Base-by-base conservation (phyloP, 2,329 filamentous ascomycete species). In the Decorospora gaudefroyi region DNA sequence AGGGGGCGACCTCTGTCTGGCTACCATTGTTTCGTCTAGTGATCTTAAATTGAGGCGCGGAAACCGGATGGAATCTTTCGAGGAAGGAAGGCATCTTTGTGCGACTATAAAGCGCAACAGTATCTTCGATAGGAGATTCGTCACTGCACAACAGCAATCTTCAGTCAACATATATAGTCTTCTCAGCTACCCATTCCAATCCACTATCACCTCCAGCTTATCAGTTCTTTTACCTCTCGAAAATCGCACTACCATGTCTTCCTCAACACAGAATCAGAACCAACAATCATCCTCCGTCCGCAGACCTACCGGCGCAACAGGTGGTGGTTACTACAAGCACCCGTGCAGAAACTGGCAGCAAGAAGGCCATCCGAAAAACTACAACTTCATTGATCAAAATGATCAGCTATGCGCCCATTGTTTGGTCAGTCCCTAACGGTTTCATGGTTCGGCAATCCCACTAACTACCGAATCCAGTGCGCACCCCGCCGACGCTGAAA, bases 251-350 rank as follows among this genome's bases (percentile, higher is more conserved):
- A 49, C 12, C 23, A 61, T 61, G 58, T 52, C 56, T 41, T 49
- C 53, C 3, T 46, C 51, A 8, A 40, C 49, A 27, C 25, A 38
- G 13, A 27, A 28, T 15, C 38, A 53, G 26, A 44, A 39, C 28
- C 19, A 42, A 15, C 55, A 55, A 29, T 43, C 51, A 16, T 48
- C 54, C 32, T 52, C 54, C 13, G 59, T 55, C 19, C 48, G 53
- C 32, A 43, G 55, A 27, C 45, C 51, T 30, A 62, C 59, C n/a
- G 59, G 59, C 27, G 59, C 59, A 35, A 54, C 48, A 27, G 59
- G 59, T 19, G 59, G 58, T 41, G 52, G 50, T n/a, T 46, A 56
- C 37, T 45, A 40, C 32, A 56, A 49, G 35, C 55, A 59, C 18
- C 46, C 42, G 9, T 62, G 59, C 52, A 35, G 38, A 18, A 59